Evolutionary conservation across 129 eudicot genomes (phyloP).

Genomic region (Flaveria brownii): DNA sequence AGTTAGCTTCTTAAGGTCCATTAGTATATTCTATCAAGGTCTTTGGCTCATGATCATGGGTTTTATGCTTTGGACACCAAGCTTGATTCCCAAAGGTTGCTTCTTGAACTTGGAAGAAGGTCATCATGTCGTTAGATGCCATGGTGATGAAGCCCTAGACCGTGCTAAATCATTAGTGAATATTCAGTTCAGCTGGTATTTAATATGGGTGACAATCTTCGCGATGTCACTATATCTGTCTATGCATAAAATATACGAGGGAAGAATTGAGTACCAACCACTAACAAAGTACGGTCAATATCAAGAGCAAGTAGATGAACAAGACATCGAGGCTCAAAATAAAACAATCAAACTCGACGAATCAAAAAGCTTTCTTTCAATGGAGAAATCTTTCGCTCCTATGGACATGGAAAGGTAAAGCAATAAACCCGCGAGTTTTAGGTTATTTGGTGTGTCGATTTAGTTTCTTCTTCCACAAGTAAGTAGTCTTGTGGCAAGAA

Average conservation of each 20-base stretch:
- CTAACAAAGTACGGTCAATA: slow-evolving; percentile 38
- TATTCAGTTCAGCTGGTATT: slow-evolving; percentile 83
- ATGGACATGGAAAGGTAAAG: slow-evolving; percentile 72
- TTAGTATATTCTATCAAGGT: slow-evolving; percentile 71
- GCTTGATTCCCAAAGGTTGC: slow-evolving; percentile 77
- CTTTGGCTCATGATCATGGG: slow-evolving; percentile 95
- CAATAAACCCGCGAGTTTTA: not conserved
- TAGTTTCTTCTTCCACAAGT: slow-evolving; percentile 10
- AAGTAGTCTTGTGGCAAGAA: slow-evolving; percentile 5
- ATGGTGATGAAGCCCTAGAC: slow-evolving; percentile 52
- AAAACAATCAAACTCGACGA: slow-evolving; percentile 23
- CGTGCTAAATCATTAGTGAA: slow-evolving; percentile 84
- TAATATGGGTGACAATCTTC: slow-evolving; percentile 52
- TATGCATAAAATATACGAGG: slow-evolving; percentile 44
- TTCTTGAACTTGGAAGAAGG: slow-evolving; percentile 80
- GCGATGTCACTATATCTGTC: slow-evolving; percentile 47
- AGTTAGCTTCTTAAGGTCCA: slow-evolving; percentile 63
- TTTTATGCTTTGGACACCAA: slow-evolving; percentile 77
- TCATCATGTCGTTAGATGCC: slow-evolving; percentile 76
- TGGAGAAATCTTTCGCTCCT: slow-evolving; percentile 50
- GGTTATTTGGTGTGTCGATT: slow-evolving; percentile 18
- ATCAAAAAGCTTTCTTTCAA: slow-evolving; percentile 48
- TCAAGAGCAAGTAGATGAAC: slow-evolving; percentile 32
- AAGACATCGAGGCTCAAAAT: slow-evolving; percentile 73
- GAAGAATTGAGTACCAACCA: slow-evolving; percentile 52